Evolutionary conservation across 176 grass and related monocot genomes (phyloP).

Genomic region (Phoenix dactylifera): DNA sequence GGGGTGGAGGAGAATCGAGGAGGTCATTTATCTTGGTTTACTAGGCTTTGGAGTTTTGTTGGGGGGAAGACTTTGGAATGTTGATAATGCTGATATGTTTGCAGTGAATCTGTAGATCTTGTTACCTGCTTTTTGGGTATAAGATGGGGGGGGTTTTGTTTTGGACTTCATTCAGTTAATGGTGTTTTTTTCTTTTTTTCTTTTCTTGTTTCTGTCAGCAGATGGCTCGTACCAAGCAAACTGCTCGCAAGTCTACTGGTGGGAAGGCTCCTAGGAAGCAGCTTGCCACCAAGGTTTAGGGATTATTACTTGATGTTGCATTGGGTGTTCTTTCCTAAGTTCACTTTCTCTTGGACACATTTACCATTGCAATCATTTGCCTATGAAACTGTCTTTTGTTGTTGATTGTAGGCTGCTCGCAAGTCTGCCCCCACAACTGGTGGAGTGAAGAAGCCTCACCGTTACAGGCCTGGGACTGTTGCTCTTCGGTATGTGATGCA

Average conservation of each 20-base stretch:
- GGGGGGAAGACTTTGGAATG: too few species aligned
- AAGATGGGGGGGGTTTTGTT: too few species aligned
- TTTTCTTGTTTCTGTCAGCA: not conserved
- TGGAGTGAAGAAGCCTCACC: conserved; percentile 75
- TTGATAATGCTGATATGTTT: too few species aligned
- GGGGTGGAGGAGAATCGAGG: too few species aligned
- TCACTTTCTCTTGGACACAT: too few species aligned
- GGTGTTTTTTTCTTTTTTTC: too few species aligned
- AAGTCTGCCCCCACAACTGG: conserved; percentile 63
- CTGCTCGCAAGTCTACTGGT: conserved; percentile 57
- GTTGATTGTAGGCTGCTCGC: conserved; percentile 33
- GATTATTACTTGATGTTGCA: not conserved
- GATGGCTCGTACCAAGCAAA: conserved; percentile 72
- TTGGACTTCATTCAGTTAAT: too few species aligned
- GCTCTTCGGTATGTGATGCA: conserved; percentile 34
- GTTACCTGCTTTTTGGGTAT: too few species aligned
- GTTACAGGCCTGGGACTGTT: conserved; percentile 56
- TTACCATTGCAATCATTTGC: too few species aligned
- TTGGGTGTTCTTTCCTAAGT: not conserved
- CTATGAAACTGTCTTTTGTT: not conserved
- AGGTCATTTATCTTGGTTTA: too few species aligned
- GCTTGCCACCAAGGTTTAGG: conserved; percentile 53
- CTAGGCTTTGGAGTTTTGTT: too few species aligned
- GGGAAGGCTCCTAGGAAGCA: conserved; percentile 61
- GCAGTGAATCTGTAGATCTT: too few species aligned